Percentiles rank a stretch among this genome's conserved stretches.
phyloP scores from a whole-genome alignment of 306 rosid species.

The Cucumis melo region DNA sequence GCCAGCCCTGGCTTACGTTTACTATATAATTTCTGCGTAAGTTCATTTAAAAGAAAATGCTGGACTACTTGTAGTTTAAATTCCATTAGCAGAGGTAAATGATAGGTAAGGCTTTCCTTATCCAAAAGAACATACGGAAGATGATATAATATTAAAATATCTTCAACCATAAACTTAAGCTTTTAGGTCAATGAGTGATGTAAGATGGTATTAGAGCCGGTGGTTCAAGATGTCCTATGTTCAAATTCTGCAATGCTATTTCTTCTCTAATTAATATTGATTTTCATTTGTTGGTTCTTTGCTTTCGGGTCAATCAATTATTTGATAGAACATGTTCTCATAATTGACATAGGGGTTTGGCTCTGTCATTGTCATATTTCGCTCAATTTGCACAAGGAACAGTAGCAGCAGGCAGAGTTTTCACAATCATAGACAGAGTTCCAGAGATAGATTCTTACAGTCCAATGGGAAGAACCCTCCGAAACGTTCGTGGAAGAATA shows the following conservation, averaged over 20 bases:
- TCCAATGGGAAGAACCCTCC: slow-evolving; percentile 39
- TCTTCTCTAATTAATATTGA: no score
- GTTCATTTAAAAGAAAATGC: not conserved
- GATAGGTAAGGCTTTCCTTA: not conserved
- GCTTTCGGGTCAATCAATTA: no score
- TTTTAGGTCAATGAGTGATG: no score
- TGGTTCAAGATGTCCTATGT: no score
- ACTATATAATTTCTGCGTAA: not conserved
- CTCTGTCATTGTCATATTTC: slow-evolving; percentile 67
- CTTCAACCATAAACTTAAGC: no score
- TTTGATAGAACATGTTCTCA: not conserved
- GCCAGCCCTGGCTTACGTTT: not conserved
- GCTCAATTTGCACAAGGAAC: slow-evolving; percentile 87
- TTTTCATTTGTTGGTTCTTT: no score
- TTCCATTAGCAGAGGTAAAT: not conserved
- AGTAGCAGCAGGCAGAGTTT: slow-evolving; percentile 74
- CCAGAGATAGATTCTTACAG: slow-evolving; percentile 80
- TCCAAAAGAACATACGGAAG: no score
- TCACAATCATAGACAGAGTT: slow-evolving; percentile 56
- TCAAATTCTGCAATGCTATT: no score
- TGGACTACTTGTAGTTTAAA: no score
- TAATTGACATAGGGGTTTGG: slow-evolving; percentile 52
- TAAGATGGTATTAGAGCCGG: no score
- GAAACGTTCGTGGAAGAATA: slow-evolving; percentile 44
- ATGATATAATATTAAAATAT: no score